phyloP scores from a whole-genome alignment of 2,329 filamentous ascomycete species.

The Botrytis cinerea region DNA sequence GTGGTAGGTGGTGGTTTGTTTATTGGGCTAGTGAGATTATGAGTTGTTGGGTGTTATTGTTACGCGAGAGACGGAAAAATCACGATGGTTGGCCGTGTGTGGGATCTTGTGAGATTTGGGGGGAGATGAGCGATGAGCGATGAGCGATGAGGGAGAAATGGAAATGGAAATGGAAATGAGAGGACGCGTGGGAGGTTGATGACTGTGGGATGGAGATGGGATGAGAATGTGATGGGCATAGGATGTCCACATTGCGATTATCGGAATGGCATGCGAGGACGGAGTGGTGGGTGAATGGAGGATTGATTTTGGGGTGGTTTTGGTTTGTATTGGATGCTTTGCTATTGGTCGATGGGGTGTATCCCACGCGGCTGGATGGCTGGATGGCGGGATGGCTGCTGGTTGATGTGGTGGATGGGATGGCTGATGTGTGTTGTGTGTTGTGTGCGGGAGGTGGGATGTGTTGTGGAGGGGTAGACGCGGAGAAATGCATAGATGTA shows the following conservation, averaged over 20 bases:
- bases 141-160: not conserved
- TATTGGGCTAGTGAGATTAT: not conserved
- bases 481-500: conserved; percentile 12
- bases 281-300: not conserved
- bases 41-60: too few relatives aligned
- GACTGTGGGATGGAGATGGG: not conserved
- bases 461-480: conserved; percentile 7
- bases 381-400: not conserved
- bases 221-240: too few relatives aligned
- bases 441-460: not conserved
- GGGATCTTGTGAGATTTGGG: not conserved
- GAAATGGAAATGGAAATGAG: not conserved
- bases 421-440: not conserved
- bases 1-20: not conserved
- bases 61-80: conserved; percentile 3
- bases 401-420: not conserved
- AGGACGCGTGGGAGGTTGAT: not conserved
- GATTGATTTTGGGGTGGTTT: not conserved
- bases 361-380: not conserved
- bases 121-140: not conserved
- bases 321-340: not conserved
- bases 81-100: not conserved
- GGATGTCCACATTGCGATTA: not conserved
- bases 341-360: not conserved
- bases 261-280: not conserved